Evolutionary conservation across 2,329 filamentous ascomycete species (phyloP), one percentile per base, ranked within the genome.

Genomic region (Cordyceps tenuipes): DNA sequence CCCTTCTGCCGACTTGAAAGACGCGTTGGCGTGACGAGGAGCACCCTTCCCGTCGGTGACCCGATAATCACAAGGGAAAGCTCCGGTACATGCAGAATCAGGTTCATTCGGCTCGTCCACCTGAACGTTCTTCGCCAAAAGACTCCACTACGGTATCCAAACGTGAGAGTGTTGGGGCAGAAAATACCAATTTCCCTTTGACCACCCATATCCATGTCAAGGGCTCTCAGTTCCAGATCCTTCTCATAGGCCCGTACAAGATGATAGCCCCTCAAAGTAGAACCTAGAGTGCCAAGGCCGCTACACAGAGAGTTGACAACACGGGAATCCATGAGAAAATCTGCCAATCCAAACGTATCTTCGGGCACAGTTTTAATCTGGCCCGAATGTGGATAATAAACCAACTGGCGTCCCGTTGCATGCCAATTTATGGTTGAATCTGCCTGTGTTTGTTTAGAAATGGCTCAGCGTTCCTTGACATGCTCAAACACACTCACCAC

Each of bases 21-120:
- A 63, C 69, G 70, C 53, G 68, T 76, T n/a, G 76, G 73, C 1
- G 87, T 89, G 29, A 90, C 70, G 1, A 93, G 73, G 1, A 81
- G 78, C 0, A 84, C 87, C 9, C 84, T 79, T 0, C 89, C 89
- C 52, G 80, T 81, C n/a, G 85, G 80, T 12, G 85, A 86, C 0
- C 81, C 89, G 1, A 87, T 74, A 3, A 90, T 76, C 9, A 91
- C 80, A 15, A 91, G 75, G n/a, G 79, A 86, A 1, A 94, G 75
- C 65, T 89, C 85, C 0, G 87, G 86, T 1, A 92, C 83, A 55
- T 85, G 79, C 0, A 80, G 73, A 43, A 84, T 72, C 77, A 89
- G 84, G 71, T 81, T 86, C 23, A 90, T 63, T 49, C 63, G 67
- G 58, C 67, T 76, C 57, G 68, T 76, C 12, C 67, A 69, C 34